Evolutionary conservation across 352 stramenopile species (phyloP).

Genomic region (Globisporangium barbulae): DNA sequence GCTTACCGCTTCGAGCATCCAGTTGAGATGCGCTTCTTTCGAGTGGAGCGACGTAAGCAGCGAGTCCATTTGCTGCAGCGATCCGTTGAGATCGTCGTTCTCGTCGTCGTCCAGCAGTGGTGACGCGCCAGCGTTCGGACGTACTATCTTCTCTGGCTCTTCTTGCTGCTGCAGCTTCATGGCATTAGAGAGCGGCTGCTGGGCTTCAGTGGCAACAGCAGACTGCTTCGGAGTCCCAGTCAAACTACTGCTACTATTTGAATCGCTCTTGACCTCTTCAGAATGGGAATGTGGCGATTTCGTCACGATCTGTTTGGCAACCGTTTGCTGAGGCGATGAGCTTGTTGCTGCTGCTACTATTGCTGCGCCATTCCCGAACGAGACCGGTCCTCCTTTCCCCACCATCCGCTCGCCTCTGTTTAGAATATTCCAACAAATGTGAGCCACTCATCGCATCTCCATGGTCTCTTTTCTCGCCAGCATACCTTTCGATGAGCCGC

Average conservation of each 20-base stretch:
- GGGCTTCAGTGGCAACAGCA: not conserved
- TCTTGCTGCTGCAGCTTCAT: not conserved
- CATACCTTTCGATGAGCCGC: conserved; percentile 39
- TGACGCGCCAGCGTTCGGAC: not conserved
- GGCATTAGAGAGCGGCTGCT: not conserved
- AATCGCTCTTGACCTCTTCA: not conserved
- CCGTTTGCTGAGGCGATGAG: conserved; percentile 1
- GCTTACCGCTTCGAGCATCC: conserved; percentile 65
- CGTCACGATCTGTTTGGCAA: not conserved
- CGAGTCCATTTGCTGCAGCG: conserved; percentile 29
- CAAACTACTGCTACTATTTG: not conserved
- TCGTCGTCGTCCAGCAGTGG: conserved; percentile 9
- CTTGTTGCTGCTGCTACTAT: too few relatives aligned
- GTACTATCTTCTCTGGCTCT: not conserved
- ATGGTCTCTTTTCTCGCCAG: not conserved
- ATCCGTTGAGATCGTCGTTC: conserved; percentile 14
- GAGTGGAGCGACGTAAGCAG: conserved; percentile 52
- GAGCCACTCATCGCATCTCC: not conserved
- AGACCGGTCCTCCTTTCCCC: conserved; percentile 11
- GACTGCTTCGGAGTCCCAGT: not conserved
- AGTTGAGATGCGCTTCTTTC: conserved; percentile 61
- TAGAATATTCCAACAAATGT: not conserved
- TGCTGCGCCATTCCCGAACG: conserved; percentile 1
- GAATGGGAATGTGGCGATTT: not conserved
- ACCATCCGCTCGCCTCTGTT: conserved; percentile 17